Conservation (phyloP, 495 filamentous ascomycete species). For the Haplographium delicatum region DNA sequence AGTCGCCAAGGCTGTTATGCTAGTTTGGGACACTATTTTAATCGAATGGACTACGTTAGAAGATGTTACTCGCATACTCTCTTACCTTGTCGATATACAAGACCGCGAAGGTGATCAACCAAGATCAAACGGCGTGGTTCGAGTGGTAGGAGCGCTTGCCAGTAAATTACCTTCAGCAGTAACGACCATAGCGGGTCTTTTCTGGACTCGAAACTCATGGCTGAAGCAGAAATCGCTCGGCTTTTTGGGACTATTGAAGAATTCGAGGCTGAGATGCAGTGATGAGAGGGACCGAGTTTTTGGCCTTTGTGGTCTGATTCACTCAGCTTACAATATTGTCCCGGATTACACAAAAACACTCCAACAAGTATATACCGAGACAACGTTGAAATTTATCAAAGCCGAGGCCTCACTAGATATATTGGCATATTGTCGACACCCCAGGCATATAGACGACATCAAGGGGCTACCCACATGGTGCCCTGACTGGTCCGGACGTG, state of each 20-base stretch:
- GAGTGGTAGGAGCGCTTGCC: no score
- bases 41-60: no score
- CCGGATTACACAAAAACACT: not conserved
- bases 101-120: no score
- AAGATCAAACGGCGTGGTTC: no score
- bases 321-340: not conserved
- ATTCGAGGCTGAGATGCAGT: no score
- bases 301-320: not conserved
- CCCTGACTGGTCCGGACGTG: not conserved
- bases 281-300: not conserved
- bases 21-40: not conserved
- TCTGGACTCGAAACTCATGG: no score
- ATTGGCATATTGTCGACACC: not conserved
- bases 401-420: not conserved
- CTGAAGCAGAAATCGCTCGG: no score
- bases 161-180: no score
- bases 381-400: not conserved
- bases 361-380: not conserved
- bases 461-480: not conserved
- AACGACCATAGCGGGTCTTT: no score
- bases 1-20: not conserved
- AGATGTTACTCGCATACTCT: no score
- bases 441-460: not conserved
- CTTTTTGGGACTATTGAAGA: no score
- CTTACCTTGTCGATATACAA: no score